A percentile compares a stretch with the other conserved stretches of the same genome.
These are phyloP conservation scores for Diversispora epigaea DNA, from an alignment of 192 early-diverging fungal species.

Conservation along the genomic window DNA sequence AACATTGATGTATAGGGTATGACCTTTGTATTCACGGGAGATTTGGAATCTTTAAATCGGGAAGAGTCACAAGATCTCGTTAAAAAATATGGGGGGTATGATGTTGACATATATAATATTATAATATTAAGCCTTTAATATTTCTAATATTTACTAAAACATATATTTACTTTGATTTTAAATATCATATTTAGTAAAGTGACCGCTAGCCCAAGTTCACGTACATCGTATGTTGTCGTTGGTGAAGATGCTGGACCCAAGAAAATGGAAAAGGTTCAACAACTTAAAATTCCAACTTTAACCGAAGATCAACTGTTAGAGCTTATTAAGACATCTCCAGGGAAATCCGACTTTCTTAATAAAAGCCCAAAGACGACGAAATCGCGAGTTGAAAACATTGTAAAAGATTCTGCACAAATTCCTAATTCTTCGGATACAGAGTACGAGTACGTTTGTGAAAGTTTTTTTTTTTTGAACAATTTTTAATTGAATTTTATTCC, in stretches of 20 bases:
- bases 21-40: slow-evolving; percentile 95
- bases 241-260: slow-evolving; percentile 84
- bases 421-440: background rate
- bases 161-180: background rate
- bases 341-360: slow-evolving; percentile 12
- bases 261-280: slow-evolving; percentile 79
- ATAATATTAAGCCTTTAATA: slow-evolving; percentile 9
- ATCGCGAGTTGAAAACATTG: background rate
- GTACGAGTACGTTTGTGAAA: background rate
- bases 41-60: slow-evolving; percentile 72
- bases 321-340: slow-evolving; percentile 63
- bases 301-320: slow-evolving; percentile 84
- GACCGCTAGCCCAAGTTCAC: slow-evolving; percentile 71
- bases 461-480: background rate
- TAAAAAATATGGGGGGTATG: slow-evolving; percentile 84
- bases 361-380: slow-evolving; percentile 3
- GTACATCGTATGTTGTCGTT: slow-evolving; percentile 83
- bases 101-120: background rate
- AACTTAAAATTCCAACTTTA: slow-evolving; percentile 65
- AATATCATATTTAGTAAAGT: slow-evolving; percentile 55
- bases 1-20: slow-evolving; percentile 46
- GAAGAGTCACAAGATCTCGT: slow-evolving; percentile 79
- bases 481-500: background rate
- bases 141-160: background rate
- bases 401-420: background rate